Conservation (phyloP, 2,329 filamentous ascomycete genomes). For the Diplodia seriata region DNA sequence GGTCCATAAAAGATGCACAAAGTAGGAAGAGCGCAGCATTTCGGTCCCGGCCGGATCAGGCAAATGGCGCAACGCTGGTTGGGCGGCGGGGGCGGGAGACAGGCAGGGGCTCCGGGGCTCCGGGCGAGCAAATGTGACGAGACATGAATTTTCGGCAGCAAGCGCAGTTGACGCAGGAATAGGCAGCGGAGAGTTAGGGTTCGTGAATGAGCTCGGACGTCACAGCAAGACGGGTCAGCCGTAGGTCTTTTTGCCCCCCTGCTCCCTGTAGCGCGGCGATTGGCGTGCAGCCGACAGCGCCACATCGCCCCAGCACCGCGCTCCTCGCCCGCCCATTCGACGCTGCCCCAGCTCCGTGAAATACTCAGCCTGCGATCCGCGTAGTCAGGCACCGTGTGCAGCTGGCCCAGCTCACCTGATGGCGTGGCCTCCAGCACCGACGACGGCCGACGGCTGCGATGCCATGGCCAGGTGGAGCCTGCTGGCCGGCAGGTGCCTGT, state of each 20-base stretch:
- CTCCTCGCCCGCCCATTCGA: constrained; percentile 16
- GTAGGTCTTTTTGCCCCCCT: constrained; percentile 20
- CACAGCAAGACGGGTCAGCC: constrained; percentile 21
- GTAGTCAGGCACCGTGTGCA: constrained; percentile 29
- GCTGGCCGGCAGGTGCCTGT: not conserved
- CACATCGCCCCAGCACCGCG: constrained; percentile 19
- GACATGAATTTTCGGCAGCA: constrained; percentile 27
- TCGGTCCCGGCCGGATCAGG: constrained; percentile 11
- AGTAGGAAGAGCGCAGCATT: constrained; percentile 5
- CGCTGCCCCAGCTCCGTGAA: not conserved
- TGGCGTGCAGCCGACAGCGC: constrained; percentile 26
- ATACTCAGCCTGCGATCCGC: constrained; percentile 9
- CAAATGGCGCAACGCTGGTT: constrained; percentile 13
- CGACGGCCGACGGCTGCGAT: not conserved
- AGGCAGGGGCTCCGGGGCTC: constrained; percentile 19
- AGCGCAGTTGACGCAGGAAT: constrained; percentile 32
- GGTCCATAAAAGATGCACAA: constrained; percentile 28
- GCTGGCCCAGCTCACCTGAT: constrained; percentile 20
- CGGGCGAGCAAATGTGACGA: constrained; percentile 5
- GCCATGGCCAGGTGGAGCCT: not conserved
- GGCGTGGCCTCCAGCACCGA: constrained; percentile 2
- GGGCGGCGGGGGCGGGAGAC: constrained; percentile 20
- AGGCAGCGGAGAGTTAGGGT: constrained; percentile 29
- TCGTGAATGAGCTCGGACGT: constrained; percentile 24
- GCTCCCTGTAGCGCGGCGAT: constrained; percentile 29